Percentiles rank a stretch among this genome's conserved stretches.
These are phyloP conservation scores for Linum usitatissimum DNA, from an alignment of 345 rosid species.

Conservation along the genomic window DNA sequence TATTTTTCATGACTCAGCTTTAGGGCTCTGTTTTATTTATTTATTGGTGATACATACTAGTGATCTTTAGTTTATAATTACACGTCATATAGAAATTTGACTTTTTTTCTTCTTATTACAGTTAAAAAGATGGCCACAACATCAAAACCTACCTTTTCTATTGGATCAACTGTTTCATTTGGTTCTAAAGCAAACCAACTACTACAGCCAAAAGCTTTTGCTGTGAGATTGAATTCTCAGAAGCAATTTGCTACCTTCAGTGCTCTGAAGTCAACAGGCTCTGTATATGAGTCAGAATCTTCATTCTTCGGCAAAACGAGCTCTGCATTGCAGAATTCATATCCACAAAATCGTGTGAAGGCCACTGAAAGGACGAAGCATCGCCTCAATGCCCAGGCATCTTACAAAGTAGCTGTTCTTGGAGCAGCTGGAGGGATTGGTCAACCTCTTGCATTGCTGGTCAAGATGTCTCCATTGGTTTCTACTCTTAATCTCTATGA, in stretches of 20 bases:
- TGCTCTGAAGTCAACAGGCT: conserved; percentile 51
- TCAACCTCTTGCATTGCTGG: conserved; percentile 24
- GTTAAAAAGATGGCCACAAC: conserved; percentile 52
- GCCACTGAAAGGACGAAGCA: conserved; percentile 24
- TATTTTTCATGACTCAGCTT: no score
- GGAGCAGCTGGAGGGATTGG: conserved; percentile 32
- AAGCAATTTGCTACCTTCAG: conserved; percentile 36
- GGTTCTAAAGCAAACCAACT: conserved; percentile 31
- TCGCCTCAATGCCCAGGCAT: conserved; percentile 52
- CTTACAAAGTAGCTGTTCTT: conserved; percentile 33
- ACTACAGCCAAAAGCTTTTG: conserved; percentile 32
- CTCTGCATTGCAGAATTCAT: conserved; percentile 33
- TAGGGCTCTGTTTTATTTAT: no score
- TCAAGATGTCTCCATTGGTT: conserved; percentile 35
- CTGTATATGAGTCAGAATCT: conserved; percentile 39
- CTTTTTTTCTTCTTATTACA: conserved; percentile 10
- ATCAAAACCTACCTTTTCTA: conserved; percentile 47
- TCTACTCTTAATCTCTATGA: conserved; percentile 32
- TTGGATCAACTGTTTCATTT: conserved; percentile 41
- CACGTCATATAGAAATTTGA: neutral
- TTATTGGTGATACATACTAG: no score
- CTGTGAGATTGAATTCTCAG: conserved; percentile 27
- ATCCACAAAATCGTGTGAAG: conserved; percentile 27
- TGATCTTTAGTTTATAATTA: no score
- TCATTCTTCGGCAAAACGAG: conserved; percentile 50